Conservation (phyloP, 768 basidiomycete genomes). For the Panus rudis region DNA sequence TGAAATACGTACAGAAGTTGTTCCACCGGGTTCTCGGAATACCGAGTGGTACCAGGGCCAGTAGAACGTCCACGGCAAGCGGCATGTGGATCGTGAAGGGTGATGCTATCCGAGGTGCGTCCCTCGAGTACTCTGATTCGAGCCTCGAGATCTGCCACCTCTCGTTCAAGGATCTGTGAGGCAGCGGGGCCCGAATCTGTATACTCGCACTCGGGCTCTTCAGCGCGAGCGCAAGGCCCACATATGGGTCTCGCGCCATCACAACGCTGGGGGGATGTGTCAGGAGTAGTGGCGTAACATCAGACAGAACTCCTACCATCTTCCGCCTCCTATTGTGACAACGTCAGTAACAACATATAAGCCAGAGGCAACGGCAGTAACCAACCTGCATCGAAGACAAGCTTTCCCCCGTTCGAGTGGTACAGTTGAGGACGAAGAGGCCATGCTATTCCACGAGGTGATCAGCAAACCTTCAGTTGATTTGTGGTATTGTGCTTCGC, state of each 20-base stretch:
- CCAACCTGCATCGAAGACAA: slow-evolving; percentile 46
- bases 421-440: slow-evolving; percentile 12
- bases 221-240: slow-evolving; percentile 52
- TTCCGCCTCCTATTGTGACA: slow-evolving; percentile 35
- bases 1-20: too few relatives aligned
- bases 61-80: slow-evolving; percentile 3
- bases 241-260: slow-evolving; percentile 61
- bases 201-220: slow-evolving; percentile 66
- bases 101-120: slow-evolving; percentile 11
- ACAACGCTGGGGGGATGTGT: slow-evolving; percentile 41
- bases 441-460: too few relatives aligned
- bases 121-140: slow-evolving; percentile 34
- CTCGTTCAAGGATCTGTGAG: slow-evolving; percentile 54
- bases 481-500: too few relatives aligned
- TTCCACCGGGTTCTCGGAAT: too few relatives aligned
- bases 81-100: slow-evolving; percentile 21
- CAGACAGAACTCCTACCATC: slow-evolving; percentile 28
- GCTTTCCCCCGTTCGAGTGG: slow-evolving; percentile 42
- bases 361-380: not conserved
- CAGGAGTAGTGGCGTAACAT: not conserved
- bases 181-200: slow-evolving; percentile 56
- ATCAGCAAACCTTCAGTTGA: too few relatives aligned
- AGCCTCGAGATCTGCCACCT: slow-evolving; percentile 46
- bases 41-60: too few relatives aligned
- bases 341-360: not conserved